Evolutionary conservation across 768 basidiomycete genomes (phyloP), one percentile per base, ranked within the genome.

Genomic region (Cystofilobasidium bisporidii): DNA sequence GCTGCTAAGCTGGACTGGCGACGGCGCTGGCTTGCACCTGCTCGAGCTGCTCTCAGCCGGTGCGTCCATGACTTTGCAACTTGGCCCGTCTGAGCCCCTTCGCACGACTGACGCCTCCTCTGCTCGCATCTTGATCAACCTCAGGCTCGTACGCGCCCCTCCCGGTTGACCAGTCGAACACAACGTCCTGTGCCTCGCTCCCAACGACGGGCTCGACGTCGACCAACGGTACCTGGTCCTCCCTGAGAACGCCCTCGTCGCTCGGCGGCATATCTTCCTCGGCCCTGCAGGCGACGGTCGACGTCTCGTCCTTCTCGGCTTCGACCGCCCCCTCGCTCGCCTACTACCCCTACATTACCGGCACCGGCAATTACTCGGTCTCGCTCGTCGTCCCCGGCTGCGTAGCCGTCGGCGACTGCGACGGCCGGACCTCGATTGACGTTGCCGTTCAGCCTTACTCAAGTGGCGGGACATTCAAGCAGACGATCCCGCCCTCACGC

Each of bases 21-120:
- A 80, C 12, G 83, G 85, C 11, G 83, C 89, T 4, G 96, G 93
- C 50, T 78, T 99, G 40, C 91, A 94, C 75, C 81, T 96, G 61
- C 75, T 98, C n/a, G 91, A 98, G 73, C 80, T 98, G 20, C 84
- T 99, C 24, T 92, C 91, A 3, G 86, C 89, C 22, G 96, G 94
- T 68, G 65, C 71, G 71, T 74, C 55, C 47, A n/a, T 61, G 63
- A 26, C 32, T 20, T 22, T 30, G 20, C 24, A 18, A n/a, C 36
- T 61, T 26, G 1, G 24, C 47, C 56, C 57, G 24, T 45, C 17
- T 5, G 43, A 4, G 10, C 3, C 43, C 43, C 14, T 15, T 3
- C 43, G 3, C 14, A 4, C 43, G 17, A 43, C 10, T 8, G 14
- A 22, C 43, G n/a, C n/a, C n/a, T n/a, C n/a, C n/a, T n/a, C n/a